These are phyloP conservation scores for Termitomyces sp. DNA, from an alignment of 768 basidiomycete genomes.

Conservation along the genomic window DNA sequence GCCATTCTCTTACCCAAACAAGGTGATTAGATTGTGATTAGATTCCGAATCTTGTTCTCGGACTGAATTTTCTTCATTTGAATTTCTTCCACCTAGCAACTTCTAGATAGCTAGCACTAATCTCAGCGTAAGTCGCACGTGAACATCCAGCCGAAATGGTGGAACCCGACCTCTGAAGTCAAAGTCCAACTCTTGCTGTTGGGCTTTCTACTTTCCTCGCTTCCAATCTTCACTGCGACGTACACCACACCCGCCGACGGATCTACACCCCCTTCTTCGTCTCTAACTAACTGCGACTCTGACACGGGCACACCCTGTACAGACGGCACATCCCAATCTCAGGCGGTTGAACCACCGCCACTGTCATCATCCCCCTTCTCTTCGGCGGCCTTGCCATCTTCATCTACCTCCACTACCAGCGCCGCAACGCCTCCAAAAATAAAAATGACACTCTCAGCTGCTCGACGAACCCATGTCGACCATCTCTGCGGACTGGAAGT, in stretches of 20 bases:
- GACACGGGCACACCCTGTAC: constrained; percentile 30
- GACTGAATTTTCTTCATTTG: too few relatives aligned
- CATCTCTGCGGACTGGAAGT: constrained; percentile 76
- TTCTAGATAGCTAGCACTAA: too few relatives aligned
- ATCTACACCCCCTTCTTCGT: constrained; percentile 30
- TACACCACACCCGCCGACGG: constrained; percentile 44
- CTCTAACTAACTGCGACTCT: constrained; percentile 13
- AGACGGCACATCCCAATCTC: constrained; percentile 23
- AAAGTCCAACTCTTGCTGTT: constrained; percentile 53
- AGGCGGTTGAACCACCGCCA: constrained; percentile 59
- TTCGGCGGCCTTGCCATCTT: constrained; percentile 38
- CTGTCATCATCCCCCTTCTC: constrained; percentile 65
- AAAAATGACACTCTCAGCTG: constrained; percentile 56
- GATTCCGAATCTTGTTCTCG: too few relatives aligned
- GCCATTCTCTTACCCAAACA: too few relatives aligned
- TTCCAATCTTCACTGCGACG: constrained; percentile 64
- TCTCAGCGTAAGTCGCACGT: too few relatives aligned
- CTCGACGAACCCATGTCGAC: constrained; percentile 84
- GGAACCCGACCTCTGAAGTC: constrained; percentile 51
- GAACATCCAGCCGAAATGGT: constrained; percentile 64
- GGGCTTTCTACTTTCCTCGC: constrained; percentile 50
- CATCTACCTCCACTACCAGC: constrained; percentile 51
- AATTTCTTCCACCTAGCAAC: too few relatives aligned
- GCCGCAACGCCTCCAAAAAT: constrained; percentile 46
- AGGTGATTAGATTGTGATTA: too few relatives aligned